A percentile compares a stretch with the other conserved stretches of the same genome.
Conservation (phyloP, 192 early-diverging fungal genomes). For the Umbelopsis sp. region DNA sequence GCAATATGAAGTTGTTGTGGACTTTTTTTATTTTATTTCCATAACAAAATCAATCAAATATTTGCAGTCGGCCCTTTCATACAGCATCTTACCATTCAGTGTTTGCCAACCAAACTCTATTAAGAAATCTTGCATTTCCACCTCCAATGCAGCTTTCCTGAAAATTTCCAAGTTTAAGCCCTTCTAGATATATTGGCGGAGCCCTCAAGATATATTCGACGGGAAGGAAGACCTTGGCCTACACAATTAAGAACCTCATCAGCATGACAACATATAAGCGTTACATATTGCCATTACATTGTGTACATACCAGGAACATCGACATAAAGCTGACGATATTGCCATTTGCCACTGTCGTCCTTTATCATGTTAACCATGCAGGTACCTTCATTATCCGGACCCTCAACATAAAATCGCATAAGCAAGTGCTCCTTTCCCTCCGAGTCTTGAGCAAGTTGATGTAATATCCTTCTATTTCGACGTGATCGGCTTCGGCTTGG, state of each 20-base stretch:
- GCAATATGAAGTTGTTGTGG: too few relatives aligned
- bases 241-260: neutral
- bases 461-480: slow-evolving; percentile 26
- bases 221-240: slow-evolving; percentile 45
- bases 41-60: too few relatives aligned
- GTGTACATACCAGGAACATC: slow-evolving; percentile 50
- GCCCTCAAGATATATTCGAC: slow-evolving; percentile 42
- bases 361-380: slow-evolving; percentile 57
- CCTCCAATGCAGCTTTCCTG: too few relatives aligned
- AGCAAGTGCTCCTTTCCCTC: slow-evolving; percentile 51
- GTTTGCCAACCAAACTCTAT: too few relatives aligned
- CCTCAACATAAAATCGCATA: slow-evolving; percentile 58
- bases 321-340: slow-evolving; percentile 52
- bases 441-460: slow-evolving; percentile 47
- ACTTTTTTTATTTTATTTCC: too few relatives aligned
- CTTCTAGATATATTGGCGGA: neutral
- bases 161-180: neutral
- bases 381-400: slow-evolving; percentile 46
- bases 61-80: too few relatives aligned
- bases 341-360: slow-evolving; percentile 44
- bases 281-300: neutral
- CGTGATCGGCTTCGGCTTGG: slow-evolving; percentile 26
- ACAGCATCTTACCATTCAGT: too few relatives aligned
- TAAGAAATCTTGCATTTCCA: too few relatives aligned
- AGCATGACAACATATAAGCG: neutral